Evolutionary conservation across 768 basidiomycete species (phyloP).

Genomic region (Hericium coralloides): DNA sequence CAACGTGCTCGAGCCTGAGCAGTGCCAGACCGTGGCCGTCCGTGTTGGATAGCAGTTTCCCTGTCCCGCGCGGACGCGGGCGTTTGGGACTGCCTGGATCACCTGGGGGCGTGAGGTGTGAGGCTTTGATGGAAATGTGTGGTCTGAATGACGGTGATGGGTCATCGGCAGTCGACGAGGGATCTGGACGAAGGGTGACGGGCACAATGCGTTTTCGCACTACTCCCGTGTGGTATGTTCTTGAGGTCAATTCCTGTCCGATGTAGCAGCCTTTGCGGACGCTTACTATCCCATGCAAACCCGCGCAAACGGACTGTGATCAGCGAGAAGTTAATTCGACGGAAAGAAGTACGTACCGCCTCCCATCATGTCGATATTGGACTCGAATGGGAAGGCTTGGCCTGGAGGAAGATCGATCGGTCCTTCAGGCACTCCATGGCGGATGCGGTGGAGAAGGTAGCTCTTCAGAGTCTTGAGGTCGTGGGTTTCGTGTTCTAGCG

Average conservation of each 20-base stretch:
- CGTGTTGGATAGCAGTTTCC: constrained; percentile 59
- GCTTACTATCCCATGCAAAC: constrained; percentile 50
- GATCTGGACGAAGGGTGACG: constrained; percentile 43
- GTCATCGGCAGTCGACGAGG: constrained; percentile 20
- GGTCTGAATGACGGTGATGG: constrained; percentile 1
- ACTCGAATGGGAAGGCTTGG: constrained; percentile 87
- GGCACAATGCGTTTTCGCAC: constrained; percentile 87
- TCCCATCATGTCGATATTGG: constrained; percentile 91
- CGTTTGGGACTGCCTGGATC: constrained; percentile 25
- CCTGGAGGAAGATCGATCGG: constrained; percentile 62
- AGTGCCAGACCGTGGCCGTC: constrained; percentile 66
- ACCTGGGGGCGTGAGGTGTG: constrained; percentile 16
- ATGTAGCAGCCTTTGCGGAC: constrained; percentile 98
- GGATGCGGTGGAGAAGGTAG: constrained; percentile 72
- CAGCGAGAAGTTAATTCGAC: constrained; percentile 1
- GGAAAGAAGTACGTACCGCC: constrained; percentile 45
- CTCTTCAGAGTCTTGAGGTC: constrained; percentile 37
- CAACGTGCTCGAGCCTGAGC: constrained; percentile 69
- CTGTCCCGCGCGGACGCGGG: constrained; percentile 55
- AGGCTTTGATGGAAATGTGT: constrained; percentile 22
- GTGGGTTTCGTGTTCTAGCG: constrained; percentile 46
- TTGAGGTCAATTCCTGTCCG: constrained; percentile 93
- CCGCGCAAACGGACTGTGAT: neutral
- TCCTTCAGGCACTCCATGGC: constrained; percentile 86
- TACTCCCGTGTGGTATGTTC: constrained; percentile 91